Conservation (phyloP, 257 asterid species). For the Orobanche coerulescens region DNA sequence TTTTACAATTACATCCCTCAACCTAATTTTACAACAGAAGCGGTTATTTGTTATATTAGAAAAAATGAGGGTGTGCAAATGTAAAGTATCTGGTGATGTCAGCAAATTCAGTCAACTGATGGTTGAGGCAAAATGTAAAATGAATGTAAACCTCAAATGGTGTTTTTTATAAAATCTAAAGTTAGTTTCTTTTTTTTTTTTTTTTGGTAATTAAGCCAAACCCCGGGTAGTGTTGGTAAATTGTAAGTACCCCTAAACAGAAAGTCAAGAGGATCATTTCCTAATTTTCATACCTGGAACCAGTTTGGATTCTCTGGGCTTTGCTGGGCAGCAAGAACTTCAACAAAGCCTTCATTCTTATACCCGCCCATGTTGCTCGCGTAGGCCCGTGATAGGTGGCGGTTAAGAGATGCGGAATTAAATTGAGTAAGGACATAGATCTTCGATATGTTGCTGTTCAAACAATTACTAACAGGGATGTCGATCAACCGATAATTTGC, state of each 20-base stretch:
- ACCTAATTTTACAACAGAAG: too few species aligned
- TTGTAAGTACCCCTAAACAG: too few species aligned
- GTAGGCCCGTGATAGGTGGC: constrained; percentile 57
- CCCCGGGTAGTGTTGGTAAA: too few species aligned
- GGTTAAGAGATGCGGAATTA: constrained; percentile 61
- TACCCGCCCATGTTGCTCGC: constrained; percentile 62
- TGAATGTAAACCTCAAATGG: too few species aligned
- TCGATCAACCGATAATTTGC: constrained; percentile 60
- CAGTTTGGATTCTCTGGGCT: constrained; percentile 70
- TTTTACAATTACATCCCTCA: not conserved
- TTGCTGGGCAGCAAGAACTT: constrained; percentile 67
- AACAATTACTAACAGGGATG: constrained; percentile 58
- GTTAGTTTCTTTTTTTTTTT: too few species aligned
- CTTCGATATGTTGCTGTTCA: constrained; percentile 52
- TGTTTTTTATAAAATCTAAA: too few species aligned
- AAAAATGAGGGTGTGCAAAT: not conserved
- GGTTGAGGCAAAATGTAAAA: too few species aligned
- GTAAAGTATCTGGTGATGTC: too few species aligned
- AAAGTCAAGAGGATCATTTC: not conserved
- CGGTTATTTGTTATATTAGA: too few species aligned
- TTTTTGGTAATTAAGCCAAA: too few species aligned
- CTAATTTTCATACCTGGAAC: constrained; percentile 42
- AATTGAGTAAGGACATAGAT: constrained; percentile 62
- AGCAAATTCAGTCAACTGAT: too few species aligned
- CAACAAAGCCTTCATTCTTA: constrained; percentile 57